phyloP scores from a whole-genome alignment of 768 basidiomycete species.

The Chlorophyllum brunneum region DNA sequence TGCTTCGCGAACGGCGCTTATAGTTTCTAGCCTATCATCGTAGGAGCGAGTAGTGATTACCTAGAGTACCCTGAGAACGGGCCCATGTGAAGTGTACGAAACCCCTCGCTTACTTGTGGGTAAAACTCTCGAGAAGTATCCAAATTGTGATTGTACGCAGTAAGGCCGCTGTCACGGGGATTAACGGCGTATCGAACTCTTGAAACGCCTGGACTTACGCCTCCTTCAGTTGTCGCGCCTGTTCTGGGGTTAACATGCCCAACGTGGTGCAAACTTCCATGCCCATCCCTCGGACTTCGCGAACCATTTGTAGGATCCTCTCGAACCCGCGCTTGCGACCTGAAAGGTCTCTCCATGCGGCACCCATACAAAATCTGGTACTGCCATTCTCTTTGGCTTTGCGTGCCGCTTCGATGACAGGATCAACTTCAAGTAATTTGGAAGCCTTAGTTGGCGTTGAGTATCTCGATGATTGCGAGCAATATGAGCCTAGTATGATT shows the following conservation, averaged over 20 bases:
- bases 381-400: slow-evolving; percentile 96
- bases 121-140: slow-evolving; percentile 98
- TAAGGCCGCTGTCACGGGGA: slow-evolving; percentile 61
- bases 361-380: slow-evolving; percentile 98
- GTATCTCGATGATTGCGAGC: slow-evolving; percentile 96
- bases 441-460: slow-evolving; percentile 87
- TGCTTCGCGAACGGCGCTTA: slow-evolving; percentile 85
- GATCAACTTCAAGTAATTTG: slow-evolving; percentile 81
- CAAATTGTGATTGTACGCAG: slow-evolving; percentile 98
- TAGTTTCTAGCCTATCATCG: slow-evolving; percentile 89
- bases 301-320: slow-evolving; percentile 89
- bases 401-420: slow-evolving; percentile 88
- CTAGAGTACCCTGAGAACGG: slow-evolving; percentile 32
- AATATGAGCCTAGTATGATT: slow-evolving; percentile 74
- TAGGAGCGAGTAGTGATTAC: slow-evolving; percentile 95
- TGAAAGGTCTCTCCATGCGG: slow-evolving; percentile 93
- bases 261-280: slow-evolving; percentile 99
- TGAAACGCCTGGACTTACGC: slow-evolving; percentile 53
- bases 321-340: slow-evolving; percentile 94
- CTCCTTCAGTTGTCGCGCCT: slow-evolving; percentile 88
- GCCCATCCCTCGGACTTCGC: slow-evolving; percentile 86
- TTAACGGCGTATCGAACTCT: not conserved
- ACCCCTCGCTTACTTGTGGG: slow-evolving; percentile 57
- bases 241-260: slow-evolving; percentile 93
- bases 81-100: not conserved